Evolutionary conservation across 2,329 filamentous ascomycete species (phyloP).

Genomic region (Pseudocercospora fijiensis): DNA sequence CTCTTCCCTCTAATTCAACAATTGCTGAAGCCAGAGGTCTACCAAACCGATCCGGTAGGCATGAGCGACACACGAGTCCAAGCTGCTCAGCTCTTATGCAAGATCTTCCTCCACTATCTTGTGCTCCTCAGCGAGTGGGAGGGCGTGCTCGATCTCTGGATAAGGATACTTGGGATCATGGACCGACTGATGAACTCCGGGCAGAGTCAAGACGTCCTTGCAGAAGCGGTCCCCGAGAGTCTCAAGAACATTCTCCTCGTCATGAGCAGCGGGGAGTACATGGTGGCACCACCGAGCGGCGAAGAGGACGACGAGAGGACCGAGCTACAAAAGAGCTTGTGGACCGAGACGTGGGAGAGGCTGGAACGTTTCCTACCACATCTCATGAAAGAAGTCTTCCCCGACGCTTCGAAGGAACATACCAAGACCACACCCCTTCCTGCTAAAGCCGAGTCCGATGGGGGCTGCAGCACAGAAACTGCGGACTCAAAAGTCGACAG

Average conservation of each 20-base stretch:
- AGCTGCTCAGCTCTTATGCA: slow-evolving; percentile 85
- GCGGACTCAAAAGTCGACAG: not conserved
- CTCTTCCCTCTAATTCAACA: slow-evolving; percentile 86
- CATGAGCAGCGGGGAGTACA: slow-evolving; percentile 84
- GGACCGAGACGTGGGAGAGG: slow-evolving; percentile 61
- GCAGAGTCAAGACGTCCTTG: slow-evolving; percentile 61
- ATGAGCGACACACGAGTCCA: slow-evolving; percentile 96
- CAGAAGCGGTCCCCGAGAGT: slow-evolving; percentile 92
- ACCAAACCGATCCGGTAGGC: slow-evolving; percentile 82
- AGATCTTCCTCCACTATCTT: slow-evolving; percentile 92
- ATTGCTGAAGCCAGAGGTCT: slow-evolving; percentile 90
- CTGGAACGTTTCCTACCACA: slow-evolving; percentile 61
- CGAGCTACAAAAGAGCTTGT: slow-evolving; percentile 54
- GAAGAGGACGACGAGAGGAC: slow-evolving; percentile 44
- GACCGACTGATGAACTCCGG: slow-evolving; percentile 95
- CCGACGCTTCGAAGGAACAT: slow-evolving; percentile 40
- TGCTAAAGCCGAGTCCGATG: slow-evolving; percentile 15
- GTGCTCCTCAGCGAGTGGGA: slow-evolving; percentile 81
- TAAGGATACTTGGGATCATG: slow-evolving; percentile 91
- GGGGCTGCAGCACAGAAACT: not conserved
- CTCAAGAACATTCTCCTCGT: slow-evolving; percentile 95
- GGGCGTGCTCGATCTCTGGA: slow-evolving; percentile 87
- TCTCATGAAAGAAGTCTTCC: slow-evolving; percentile 60
- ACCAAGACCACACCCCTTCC: not conserved
- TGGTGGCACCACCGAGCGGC: slow-evolving; percentile 61